Conservation (phyloP, 805 yeast species). For the Sugiyamaella floridensis region DNA sequence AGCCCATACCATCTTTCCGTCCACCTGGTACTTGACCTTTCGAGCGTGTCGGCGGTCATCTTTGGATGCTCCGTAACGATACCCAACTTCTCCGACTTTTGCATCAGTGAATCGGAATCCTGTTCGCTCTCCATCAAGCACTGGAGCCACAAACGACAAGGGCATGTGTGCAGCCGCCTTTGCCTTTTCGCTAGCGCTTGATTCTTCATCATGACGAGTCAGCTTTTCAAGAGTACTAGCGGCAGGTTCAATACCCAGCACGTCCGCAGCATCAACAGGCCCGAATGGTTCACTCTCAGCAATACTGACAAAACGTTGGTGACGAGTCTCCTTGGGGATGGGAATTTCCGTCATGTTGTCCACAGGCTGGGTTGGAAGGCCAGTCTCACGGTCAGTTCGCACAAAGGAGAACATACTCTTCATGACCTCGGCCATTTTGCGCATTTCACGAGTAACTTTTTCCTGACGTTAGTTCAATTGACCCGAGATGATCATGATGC, state of each 20-base stretch:
- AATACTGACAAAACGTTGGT: slow-evolving; percentile 77
- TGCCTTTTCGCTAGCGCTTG: slow-evolving; percentile 28
- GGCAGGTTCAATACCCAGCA: slow-evolving; percentile 84
- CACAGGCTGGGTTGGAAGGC: slow-evolving; percentile 31
- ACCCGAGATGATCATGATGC: neutral
- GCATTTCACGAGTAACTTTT: slow-evolving; percentile 48
- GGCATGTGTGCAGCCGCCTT: slow-evolving; percentile 20
- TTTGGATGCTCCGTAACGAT: slow-evolving; percentile 82
- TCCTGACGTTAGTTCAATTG: slow-evolving; percentile 31
- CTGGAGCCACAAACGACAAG: slow-evolving; percentile 45
- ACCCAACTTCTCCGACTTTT: slow-evolving; percentile 79
- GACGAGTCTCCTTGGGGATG: slow-evolving; percentile 71
- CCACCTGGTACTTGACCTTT: slow-evolving; percentile 23
- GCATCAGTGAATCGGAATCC: slow-evolving; percentile 71
- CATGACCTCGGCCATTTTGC: slow-evolving; percentile 53
- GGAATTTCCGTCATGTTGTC: slow-evolving; percentile 94
- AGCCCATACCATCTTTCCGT: slow-evolving; percentile 22
- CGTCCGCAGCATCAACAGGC: slow-evolving; percentile 87
- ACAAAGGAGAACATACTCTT: slow-evolving; percentile 67
- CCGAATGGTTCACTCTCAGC: slow-evolving; percentile 96
- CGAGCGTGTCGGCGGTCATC: slow-evolving; percentile 87
- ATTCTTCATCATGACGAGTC: slow-evolving; percentile 32
- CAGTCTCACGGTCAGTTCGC: slow-evolving; percentile 15
- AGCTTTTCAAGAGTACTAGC: slow-evolving; percentile 64
- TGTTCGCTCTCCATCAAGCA: slow-evolving; percentile 61